Conservation (phyloP, 441 rosid species). For the Erodium moschatum region DNA sequence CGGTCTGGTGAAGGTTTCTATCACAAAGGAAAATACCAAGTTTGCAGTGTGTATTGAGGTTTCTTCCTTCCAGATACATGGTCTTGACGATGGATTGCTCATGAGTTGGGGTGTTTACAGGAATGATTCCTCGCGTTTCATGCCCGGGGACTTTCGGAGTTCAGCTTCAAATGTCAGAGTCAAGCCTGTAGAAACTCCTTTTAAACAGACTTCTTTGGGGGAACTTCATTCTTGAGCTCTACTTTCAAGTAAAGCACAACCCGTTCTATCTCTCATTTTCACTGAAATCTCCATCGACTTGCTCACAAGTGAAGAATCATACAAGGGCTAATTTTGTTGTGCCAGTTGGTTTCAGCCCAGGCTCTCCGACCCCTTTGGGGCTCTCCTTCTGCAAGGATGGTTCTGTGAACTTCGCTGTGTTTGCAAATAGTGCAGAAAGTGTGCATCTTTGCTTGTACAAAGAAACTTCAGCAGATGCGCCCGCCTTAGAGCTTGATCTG, state of each 20-base stretch:
- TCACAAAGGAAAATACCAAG: constrained; percentile 42
- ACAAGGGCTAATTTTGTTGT: constrained; percentile 27
- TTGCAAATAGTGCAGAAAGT: constrained; percentile 47
- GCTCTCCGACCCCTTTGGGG: constrained; percentile 66
- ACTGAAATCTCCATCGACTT: constrained; percentile 44
- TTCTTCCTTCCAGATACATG: constrained; percentile 24
- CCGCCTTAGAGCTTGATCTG: constrained; percentile 85
- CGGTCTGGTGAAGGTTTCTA: constrained; percentile 39
- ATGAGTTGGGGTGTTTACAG: constrained; percentile 61
- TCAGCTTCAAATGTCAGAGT: constrained; percentile 2
- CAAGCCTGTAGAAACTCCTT: constrained; percentile 31
- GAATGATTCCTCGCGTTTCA: constrained; percentile 48
- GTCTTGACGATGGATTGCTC: constrained; percentile 31
- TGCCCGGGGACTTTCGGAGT: constrained; percentile 35
- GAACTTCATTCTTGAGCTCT: constrained; percentile 45
- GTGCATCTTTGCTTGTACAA: constrained; percentile 63
- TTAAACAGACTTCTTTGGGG: constrained; percentile 21
- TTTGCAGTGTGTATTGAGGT: constrained; percentile 50
- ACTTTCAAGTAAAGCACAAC: constrained; percentile 50
- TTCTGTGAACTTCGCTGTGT: constrained; percentile 61
- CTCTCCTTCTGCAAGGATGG: constrained; percentile 52
- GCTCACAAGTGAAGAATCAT: too few relatives aligned
- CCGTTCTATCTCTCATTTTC: constrained; percentile 73
- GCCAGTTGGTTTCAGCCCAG: constrained; percentile 66
- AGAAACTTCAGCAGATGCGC: constrained; percentile 37